Evolutionary conservation across 2,329 filamentous ascomycete species (phyloP).

Genomic region (Xylaria hypoxylon): DNA sequence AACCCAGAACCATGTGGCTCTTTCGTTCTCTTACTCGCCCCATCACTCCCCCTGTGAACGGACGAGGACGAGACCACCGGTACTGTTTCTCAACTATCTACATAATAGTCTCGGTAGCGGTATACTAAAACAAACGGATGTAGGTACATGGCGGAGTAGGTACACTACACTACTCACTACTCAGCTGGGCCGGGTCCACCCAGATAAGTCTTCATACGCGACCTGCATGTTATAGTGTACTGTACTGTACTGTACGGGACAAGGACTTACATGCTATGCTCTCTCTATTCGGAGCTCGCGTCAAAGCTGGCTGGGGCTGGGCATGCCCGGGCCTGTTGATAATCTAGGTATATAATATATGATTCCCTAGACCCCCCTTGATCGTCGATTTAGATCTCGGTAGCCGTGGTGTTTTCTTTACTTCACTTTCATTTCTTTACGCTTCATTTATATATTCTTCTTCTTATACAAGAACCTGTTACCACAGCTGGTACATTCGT

Average conservation of each 20-base stretch:
- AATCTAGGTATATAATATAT: constrained; percentile 35
- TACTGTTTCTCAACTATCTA: no score
- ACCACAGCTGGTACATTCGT: constrained; percentile 28
- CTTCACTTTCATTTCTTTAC: constrained; percentile 35
- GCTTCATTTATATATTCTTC: constrained; percentile 33
- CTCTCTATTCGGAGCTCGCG: constrained; percentile 29
- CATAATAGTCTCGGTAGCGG: no score
- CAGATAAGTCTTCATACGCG: constrained; percentile 34
- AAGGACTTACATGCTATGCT: constrained; percentile 17
- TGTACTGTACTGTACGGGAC: constrained; percentile 17
- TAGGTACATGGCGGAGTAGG: not conserved
- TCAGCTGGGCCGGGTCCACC: constrained; percentile 36
- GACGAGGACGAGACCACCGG: constrained; percentile 6
- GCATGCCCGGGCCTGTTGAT: not conserved
- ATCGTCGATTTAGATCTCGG: constrained; percentile 25
- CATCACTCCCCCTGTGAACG: not conserved
- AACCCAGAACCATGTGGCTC: constrained; percentile 32
- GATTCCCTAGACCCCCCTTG: constrained; percentile 26
- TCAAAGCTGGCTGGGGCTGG: constrained; percentile 15
- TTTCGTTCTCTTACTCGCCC: constrained; percentile 9
- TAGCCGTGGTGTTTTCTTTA: constrained; percentile 37
- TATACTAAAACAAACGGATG: not conserved
- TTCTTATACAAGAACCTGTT: constrained; percentile 24
- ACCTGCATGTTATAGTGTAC: constrained; percentile 35
- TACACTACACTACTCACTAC: constrained; percentile 12